Base-by-base conservation (phyloP, 257 asterid species). In the Anisodus acutangulus region DNA sequence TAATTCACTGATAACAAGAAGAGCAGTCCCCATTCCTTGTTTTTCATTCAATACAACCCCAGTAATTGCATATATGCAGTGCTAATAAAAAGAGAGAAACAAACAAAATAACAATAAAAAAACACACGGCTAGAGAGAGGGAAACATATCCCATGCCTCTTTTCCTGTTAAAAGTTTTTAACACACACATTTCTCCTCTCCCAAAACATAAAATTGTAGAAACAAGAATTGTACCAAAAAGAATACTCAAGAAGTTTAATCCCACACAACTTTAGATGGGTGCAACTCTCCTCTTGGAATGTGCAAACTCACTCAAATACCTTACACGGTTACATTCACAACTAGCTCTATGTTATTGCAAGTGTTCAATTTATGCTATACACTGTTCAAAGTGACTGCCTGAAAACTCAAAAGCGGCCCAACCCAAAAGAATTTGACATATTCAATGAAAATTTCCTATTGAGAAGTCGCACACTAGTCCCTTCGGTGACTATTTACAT, bases 311-410 rank as follows among this genome's bases (percentile, higher is more conserved):
- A 13, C 81, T 78, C 31, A 8, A 5, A 78, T 78, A 78, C 64
- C 13, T 78, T 53, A 31, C 26, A 53, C 31, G 49, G 43, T 53
- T 76, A 76, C 47, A 78, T 13, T 13, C 64, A 78, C 31, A 78
- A 53, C 64, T 78, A 78, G 64, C 62, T 53, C 82, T 53, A 78
- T 55, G 82, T 53, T 8, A 78, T 53, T 78, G 62, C 64, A 53
- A 53, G n/a, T 13, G 82, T 53, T 47, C 63, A 78, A 15, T 78
- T 76, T 53, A 78, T 31, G 64, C 47, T 31, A 76, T 13, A 78
- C 47, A 76, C 47, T 12, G 12, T 26, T 51, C 47, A 51, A 22
- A 74, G 62, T 12, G 60, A 12, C 43, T 6, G 62, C 57, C 43
- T 3, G 81, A 22, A 76, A 12, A 76, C 6, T 76, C 4, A 6